A percentile compares a stretch with the other conserved stretches of the same genome.
phyloP scores from a whole-genome alignment of 345 rosid genomes.

The Geranium brycei region DNA sequence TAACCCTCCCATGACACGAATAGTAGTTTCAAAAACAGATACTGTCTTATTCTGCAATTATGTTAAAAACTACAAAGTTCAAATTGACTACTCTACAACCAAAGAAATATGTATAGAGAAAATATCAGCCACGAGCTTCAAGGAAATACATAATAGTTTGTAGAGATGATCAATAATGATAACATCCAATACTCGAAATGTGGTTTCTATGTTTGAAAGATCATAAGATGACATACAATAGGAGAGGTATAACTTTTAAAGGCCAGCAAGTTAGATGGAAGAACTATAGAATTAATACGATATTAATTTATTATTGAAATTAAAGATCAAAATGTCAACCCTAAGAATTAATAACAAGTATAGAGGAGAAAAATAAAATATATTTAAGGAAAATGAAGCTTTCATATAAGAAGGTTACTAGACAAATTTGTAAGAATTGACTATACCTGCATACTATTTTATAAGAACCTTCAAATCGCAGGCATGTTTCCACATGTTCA shows the following conservation, averaged over 20 bases:
- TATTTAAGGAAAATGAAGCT: background rate
- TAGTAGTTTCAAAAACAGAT: constrained; percentile 81
- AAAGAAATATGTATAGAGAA: constrained; percentile 1
- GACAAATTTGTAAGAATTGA: background rate
- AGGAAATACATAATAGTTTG: background rate
- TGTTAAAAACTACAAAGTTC: constrained; percentile 9
- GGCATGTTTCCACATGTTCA: background rate
- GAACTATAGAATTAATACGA: background rate
- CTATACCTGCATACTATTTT: background rate
- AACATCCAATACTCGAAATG: background rate
- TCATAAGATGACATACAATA: background rate
- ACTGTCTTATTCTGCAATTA: constrained; percentile 85
- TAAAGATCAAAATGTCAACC: no score
- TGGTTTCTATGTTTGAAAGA: background rate
- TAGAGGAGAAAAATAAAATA: no score
- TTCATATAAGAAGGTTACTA: background rate
- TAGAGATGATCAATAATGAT: background rate
- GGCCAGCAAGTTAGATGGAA: background rate
- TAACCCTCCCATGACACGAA: constrained; percentile 90
- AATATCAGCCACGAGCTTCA: background rate
- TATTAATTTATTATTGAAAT: background rate
- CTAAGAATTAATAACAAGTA: no score
- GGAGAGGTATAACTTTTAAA: background rate
- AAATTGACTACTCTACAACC: constrained; percentile 5
- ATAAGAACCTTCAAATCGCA: background rate